These are phyloP conservation scores for Pleomassaria siparia DNA, from an alignment of 2,329 filamentous ascomycete species.

Conservation along the genomic window DNA sequence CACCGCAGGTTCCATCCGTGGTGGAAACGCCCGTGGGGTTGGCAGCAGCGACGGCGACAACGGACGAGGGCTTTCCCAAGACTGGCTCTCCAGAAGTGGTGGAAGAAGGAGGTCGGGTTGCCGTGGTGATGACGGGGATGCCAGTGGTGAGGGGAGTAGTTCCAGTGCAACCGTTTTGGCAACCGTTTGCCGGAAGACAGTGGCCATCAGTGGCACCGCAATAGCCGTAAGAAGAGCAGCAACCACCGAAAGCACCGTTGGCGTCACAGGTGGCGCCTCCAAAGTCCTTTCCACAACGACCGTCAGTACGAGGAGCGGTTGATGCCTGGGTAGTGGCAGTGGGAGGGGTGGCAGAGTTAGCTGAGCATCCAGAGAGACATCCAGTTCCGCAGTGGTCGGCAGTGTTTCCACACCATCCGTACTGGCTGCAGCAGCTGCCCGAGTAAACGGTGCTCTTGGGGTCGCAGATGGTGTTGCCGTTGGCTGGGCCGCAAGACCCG, in stretches of 20 bases:
- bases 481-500: slow-evolving; percentile 43
- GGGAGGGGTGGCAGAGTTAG: slow-evolving; percentile 11
- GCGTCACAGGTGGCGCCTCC: slow-evolving; percentile 44
- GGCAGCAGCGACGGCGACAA: slow-evolving; percentile 15
- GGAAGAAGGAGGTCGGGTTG: slow-evolving; percentile 31
- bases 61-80: slow-evolving; percentile 36
- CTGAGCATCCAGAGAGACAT: slow-evolving; percentile 40
- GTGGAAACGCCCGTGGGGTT: slow-evolving; percentile 39
- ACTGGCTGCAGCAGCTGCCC: slow-evolving; percentile 50
- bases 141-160: slow-evolving; percentile 11
- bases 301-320: slow-evolving; percentile 33
- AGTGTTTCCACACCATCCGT: slow-evolving; percentile 49
- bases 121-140: slow-evolving; percentile 13
- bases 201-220: slow-evolving; percentile 42
- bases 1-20: slow-evolving; percentile 58
- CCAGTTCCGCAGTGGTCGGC: slow-evolving; percentile 43
- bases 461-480: slow-evolving; percentile 45
- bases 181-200: slow-evolving; percentile 41
- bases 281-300: slow-evolving; percentile 46
- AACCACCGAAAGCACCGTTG: slow-evolving; percentile 34
- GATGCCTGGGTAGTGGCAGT: slow-evolving; percentile 6
- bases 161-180: slow-evolving; percentile 44
- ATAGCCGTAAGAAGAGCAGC: slow-evolving; percentile 30
- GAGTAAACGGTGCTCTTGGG: slow-evolving; percentile 49
- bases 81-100: slow-evolving; percentile 42